Percentiles rank a stretch among this genome's conserved stretches.
Evolutionary conservation across 345 rosid species (phyloP).

Genomic region (Lumnitzera racemosa): DNA sequence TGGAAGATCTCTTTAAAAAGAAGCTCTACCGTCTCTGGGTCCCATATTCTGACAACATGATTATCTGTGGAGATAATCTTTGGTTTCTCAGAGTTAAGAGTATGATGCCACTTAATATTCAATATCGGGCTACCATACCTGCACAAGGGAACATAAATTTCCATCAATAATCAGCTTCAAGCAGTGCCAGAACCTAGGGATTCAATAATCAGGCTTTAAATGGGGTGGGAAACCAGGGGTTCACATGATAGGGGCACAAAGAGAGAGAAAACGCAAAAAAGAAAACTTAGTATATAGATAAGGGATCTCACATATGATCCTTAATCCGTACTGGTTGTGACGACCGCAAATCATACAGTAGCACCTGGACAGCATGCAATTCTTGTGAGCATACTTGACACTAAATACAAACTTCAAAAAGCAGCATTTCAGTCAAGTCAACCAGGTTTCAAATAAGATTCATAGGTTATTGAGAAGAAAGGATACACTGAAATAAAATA

Average conservation of each 20-base stretch:
- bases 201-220: conserved; percentile 8
- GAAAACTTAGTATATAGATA: neutral
- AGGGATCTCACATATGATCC: conserved; percentile 81
- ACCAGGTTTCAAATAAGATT: no score
- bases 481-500: no score
- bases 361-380: conserved; percentile 46
- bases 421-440: no score
- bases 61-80: conserved; percentile 74
- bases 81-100: conserved; percentile 67
- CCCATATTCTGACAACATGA: conserved; percentile 91
- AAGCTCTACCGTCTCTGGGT: conserved; percentile 73
- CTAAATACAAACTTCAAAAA: no score
- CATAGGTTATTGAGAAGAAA: no score
- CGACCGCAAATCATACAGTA: conserved; percentile 85
- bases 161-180: conserved; percentile 7
- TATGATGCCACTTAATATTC: conserved; percentile 88
- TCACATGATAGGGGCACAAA: neutral
- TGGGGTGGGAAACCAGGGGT: neutral
- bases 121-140: conserved; percentile 91
- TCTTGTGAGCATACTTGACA: no score
- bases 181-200: conserved; percentile 3
- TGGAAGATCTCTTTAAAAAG: neutral
- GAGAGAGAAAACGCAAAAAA: neutral
- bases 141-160: conserved; percentile 9
- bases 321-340: conserved; percentile 68